These are phyloP conservation scores for Inonotus hispidus DNA, from an alignment of 1,284 basidiomycete species.

Conservation along the genomic window DNA sequence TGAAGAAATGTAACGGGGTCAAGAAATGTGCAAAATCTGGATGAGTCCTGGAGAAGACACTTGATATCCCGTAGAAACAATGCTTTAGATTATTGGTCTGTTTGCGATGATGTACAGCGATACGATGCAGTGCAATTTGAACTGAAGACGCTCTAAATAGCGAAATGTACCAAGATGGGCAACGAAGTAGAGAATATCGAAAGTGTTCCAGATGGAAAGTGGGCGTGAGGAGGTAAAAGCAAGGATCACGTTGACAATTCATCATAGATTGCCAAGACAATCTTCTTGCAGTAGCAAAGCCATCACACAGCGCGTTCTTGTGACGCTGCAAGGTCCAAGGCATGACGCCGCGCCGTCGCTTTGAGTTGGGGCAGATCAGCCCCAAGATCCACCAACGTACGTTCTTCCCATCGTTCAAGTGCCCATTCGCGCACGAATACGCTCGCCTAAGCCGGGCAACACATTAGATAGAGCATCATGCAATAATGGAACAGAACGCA, in stretches of 20 bases:
- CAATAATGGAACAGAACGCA: slow-evolving; percentile 28
- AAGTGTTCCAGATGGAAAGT: slow-evolving; percentile 1
- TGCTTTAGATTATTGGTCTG: slow-evolving; percentile 4
- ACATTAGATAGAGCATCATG: background rate
- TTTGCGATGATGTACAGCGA: slow-evolving; percentile 4
- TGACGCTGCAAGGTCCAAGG: slow-evolving; percentile 6
- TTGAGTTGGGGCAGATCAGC: slow-evolving; percentile 51
- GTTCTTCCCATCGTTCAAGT: slow-evolving; percentile 53
- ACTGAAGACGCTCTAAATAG: background rate
- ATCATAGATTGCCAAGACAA: background rate
- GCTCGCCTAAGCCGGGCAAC: slow-evolving; percentile 40
- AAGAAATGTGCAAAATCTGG: background rate
- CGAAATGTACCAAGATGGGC: background rate
- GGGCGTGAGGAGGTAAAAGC: background rate
- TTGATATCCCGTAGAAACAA: background rate
- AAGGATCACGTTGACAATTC: slow-evolving; percentile 6
- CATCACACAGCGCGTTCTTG: background rate
- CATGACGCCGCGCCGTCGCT: slow-evolving; percentile 21
- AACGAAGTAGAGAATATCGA: background rate
- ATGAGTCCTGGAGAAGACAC: background rate
- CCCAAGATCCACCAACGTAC: slow-evolving; percentile 43
- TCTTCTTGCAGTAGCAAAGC: background rate
- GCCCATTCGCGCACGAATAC: slow-evolving; percentile 61
- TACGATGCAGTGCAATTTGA: slow-evolving; percentile 1
- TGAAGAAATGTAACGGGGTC: background rate